Conservation (phyloP, 345 rosid genomes). For the Populus euphratica region DNA sequence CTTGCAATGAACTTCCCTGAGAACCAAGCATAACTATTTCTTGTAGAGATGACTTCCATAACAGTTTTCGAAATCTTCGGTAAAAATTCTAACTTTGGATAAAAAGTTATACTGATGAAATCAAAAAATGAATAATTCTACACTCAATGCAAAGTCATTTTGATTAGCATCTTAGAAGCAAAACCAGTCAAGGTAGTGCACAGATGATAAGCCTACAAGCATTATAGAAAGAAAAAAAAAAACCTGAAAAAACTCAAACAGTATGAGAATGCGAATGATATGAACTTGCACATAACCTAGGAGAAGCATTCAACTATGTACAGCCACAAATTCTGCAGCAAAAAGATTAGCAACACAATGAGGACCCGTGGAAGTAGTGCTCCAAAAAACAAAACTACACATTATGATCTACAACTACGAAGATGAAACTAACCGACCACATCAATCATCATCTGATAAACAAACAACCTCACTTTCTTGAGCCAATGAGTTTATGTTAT, state of each 20-base stretch:
- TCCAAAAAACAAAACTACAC: background rate
- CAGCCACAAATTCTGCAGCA: background rate
- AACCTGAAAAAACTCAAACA: too few species aligned
- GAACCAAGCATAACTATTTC: too few species aligned
- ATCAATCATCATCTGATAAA: slow-evolving; percentile 58
- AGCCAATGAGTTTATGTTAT: background rate
- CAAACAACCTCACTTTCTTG: slow-evolving; percentile 36
- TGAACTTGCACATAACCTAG: background rate
- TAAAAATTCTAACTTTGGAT: too few species aligned
- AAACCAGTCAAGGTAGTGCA: background rate
- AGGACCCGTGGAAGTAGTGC: background rate
- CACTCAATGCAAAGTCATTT: too few species aligned
- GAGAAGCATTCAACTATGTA: background rate
- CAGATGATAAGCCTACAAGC: background rate
- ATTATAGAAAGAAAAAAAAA: too few species aligned
- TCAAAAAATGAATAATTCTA: too few species aligned
- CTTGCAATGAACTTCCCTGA: too few species aligned
- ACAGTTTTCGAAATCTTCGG: too few species aligned
- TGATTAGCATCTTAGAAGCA: too few species aligned
- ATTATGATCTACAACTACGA: background rate
- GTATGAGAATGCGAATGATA: too few species aligned
- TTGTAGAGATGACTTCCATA: too few species aligned
- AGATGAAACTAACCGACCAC: background rate
- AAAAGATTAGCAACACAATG: background rate
- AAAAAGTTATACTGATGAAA: too few species aligned